Evolutionary conservation across 306 rosid species (phyloP).

Genomic region (Malus sieversii): DNA sequence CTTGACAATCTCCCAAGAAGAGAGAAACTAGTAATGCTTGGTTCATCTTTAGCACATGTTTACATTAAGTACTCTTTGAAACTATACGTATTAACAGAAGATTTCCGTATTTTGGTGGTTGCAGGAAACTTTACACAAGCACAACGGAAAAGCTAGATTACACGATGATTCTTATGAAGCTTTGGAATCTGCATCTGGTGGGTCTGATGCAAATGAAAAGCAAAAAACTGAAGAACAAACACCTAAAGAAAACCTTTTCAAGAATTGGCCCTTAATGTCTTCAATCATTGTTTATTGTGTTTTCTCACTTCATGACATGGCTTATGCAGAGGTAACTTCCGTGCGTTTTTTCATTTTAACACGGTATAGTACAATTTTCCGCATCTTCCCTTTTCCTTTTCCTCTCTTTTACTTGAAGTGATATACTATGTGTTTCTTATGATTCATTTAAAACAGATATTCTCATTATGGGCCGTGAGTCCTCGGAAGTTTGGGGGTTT

Average conservation of each 20-base stretch:
- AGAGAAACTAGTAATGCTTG: background rate
- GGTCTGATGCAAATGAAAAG: background rate
- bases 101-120: background rate
- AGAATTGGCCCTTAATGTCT: conserved; percentile 89
- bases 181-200: conserved; percentile 37
- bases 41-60: background rate
- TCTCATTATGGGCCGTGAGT: conserved; percentile 82
- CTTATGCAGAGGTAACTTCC: conserved; percentile 62
- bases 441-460: conserved; percentile 31
- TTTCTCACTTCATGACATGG: conserved; percentile 74
- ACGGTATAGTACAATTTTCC: background rate
- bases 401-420: background rate
- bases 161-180: conserved; percentile 24
- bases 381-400: background rate
- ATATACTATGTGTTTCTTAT: background rate
- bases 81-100: background rate
- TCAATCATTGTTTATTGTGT: conserved; percentile 51
- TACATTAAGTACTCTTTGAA: background rate
- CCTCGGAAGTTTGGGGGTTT: conserved; percentile 62
- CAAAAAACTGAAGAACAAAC: conserved; percentile 8
- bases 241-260: conserved; percentile 44
- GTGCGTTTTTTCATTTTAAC: background rate
- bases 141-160: conserved; percentile 15
- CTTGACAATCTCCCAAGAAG: background rate
- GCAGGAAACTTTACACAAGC: conserved; percentile 84